Evolutionary conservation across 2,329 filamentous ascomycete species (phyloP).

Genomic region (Endothia cerciana): DNA sequence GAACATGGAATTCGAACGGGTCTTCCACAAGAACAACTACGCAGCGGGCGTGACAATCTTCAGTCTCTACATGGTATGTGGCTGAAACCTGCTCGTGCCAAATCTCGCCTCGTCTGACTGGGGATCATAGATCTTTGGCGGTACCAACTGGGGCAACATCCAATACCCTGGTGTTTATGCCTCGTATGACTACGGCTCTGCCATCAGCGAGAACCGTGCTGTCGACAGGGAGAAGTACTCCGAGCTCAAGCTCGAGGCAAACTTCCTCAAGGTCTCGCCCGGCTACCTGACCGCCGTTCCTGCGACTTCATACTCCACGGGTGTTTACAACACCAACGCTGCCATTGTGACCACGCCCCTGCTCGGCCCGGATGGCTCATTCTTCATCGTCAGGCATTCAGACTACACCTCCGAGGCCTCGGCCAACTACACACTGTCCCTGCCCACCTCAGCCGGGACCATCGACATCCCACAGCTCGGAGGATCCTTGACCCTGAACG

Average conservation of each 20-base stretch:
- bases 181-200: conserved; percentile 57
- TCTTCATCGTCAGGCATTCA: conserved; percentile 70
- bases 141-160: conserved; percentile 83
- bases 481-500: conserved; percentile 59
- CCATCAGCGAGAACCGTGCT: conserved; percentile 52
- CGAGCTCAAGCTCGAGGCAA: conserved; percentile 75
- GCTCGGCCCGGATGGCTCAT: conserved; percentile 55
- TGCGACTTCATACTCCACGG: conserved; percentile 50
- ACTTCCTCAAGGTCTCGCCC: conserved; percentile 74
- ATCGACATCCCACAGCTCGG: conserved; percentile 62
- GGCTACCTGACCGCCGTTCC: conserved; percentile 66
- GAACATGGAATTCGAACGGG: conserved; percentile 73
- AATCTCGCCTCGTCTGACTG: conserved; percentile 31
- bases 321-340: conserved; percentile 57
- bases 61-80: conserved; percentile 69
- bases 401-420: conserved; percentile 62
- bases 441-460: conserved; percentile 62
- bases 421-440: conserved; percentile 64
- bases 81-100: background rate
- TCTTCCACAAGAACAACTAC: conserved; percentile 80
- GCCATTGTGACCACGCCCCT: conserved; percentile 67
- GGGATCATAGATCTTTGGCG: conserved; percentile 62
- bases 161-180: conserved; percentile 70
- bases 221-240: conserved; percentile 77
- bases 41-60: conserved; percentile 69